Evolutionary conservation across 2,329 filamentous ascomycete genomes (phyloP), one percentile per base, ranked within the genome.

Genomic region (Ophiostoma perfectum): DNA sequence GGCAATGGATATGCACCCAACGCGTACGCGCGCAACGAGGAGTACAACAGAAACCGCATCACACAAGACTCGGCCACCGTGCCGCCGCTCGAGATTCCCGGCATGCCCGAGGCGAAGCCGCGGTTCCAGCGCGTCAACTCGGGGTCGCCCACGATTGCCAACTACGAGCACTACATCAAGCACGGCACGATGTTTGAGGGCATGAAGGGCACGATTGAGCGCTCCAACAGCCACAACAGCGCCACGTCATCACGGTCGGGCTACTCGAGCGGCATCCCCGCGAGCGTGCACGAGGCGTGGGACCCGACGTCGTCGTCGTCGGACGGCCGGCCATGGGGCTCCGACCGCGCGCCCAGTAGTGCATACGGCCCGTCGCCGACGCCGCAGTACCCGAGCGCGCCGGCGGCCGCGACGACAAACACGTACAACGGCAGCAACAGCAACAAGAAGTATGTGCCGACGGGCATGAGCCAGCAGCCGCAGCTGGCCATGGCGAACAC

Each of bases 61-160:
- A 90, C 86, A 1, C 87, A 88, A 71, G 84, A 88, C 71, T 90
- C 89, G n/a, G 86, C 86, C 27, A 86, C 88, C 0, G 85, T 91
- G 0, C 86, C 89, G n/a, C 88, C 90, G 0, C 80, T 91, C 39
- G 84, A 87, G 70, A 81, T 92, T 67, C 80, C 83, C 55, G n/a
- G 65, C 41, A 68, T 72, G 60, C 72, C 70, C 2, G 87, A 88
- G 52, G 85, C 84, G 14, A 84, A 86, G 65, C 84, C 84, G 5
- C 82, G 84, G 41, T 80, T 93, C 73, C 89, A 84, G 73, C 83
- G 85, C 27, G 90, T 93, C 42, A 84, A 84, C 65, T 87, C 88
- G 4, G 87, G 86, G 65, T 92, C 89, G 73, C 90, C 90, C 1
- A 88, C 88, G 1, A 84, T 93, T 64, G 84, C 87, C 9, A 83